A percentile compares a stretch with the other conserved stretches of the same genome.
phyloP scores from a whole-genome alignment of 805 yeast species.

The Metschnikowia picachoensis region DNA sequence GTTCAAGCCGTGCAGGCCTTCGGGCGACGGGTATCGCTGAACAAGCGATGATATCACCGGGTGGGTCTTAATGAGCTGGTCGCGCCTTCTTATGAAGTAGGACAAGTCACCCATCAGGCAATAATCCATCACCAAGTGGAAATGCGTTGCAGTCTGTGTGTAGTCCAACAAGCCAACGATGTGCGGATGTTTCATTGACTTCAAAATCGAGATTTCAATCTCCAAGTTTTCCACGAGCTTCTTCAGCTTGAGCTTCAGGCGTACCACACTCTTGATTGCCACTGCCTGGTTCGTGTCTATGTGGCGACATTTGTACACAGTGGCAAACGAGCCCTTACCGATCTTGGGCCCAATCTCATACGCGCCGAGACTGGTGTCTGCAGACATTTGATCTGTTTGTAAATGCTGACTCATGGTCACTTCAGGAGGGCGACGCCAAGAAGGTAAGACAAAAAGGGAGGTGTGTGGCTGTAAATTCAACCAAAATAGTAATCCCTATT shows the following conservation, averaged over 20 bases:
- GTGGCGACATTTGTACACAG: conserved; percentile 81
- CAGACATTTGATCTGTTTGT: too few species aligned
- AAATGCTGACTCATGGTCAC: not conserved
- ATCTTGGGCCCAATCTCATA: conserved; percentile 75
- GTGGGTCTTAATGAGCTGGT: conserved; percentile 65
- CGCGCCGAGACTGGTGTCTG: conserved; percentile 28
- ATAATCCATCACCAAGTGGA: conserved; percentile 92
- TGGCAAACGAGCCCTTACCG: conserved; percentile 95
- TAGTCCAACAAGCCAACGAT: conserved; percentile 85
- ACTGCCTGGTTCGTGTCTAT: conserved; percentile 54
- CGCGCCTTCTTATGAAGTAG: conserved; percentile 73
- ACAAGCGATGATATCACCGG: conserved; percentile 76
- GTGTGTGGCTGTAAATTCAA: not conserved
- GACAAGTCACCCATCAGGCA: conserved; percentile 94
- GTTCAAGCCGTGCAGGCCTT: conserved; percentile 73
- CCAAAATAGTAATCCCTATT: not conserved
- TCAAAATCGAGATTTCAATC: conserved; percentile 84
- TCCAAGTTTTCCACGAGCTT: conserved; percentile 88
- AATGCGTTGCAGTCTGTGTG: conserved; percentile 69
- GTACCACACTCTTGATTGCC: conserved; percentile 84
- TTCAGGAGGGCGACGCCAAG: not conserved
- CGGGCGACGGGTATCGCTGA: conserved; percentile 80
- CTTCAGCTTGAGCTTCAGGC: conserved; percentile 78
- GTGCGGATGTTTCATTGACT: conserved; percentile 88
- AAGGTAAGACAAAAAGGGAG: not conserved